Base-by-base conservation (phyloP, 306 rosid species). In the apple (Malus domestica) region DNA sequence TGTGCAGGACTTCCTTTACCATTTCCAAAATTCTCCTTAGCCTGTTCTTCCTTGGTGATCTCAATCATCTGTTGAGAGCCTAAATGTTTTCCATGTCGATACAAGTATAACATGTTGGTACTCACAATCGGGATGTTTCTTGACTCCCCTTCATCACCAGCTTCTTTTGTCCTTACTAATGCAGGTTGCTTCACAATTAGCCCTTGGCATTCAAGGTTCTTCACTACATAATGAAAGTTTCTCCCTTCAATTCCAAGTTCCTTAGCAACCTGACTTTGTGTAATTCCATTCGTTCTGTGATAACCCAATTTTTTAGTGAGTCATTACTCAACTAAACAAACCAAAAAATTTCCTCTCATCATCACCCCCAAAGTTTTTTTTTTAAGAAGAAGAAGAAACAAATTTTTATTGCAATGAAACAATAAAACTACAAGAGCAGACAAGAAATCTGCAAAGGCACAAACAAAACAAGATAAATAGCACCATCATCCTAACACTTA, bases 171-270 rank as follows among this genome's bases (percentile, higher is more conserved):
- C 80, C 86, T 89, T 71, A 92, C 86, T 49, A 95, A 76, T 0
- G 96, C 96, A 73, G 90, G 80, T 52, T 84, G 91, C 89, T 90
- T 82, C 30, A 86, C 89, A 63, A 95, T 85, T 46, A 92, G 83
- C 10, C 97, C 97, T 76, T 89, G 97, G 55, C 90, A 85, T 73
- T 95, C 98, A 2, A 95, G 97, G 75, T 76, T 88, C 83, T 76
- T 85, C 75, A 92, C 71, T 18, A 89, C 90, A 59, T 95, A 92
- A 73, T 80, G 83, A 35, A 92, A 87, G 79, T 92, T 92, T 65
- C 74, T 90, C 7, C 85, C 84, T 78, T 89, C 90, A 32, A 90
- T 83, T 33, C 83, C 88, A 69, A 95, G 81, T 14, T 84, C 90
- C 72, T 92, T 92, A 18, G 88, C 89, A 71, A 95, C 90, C 52